A percentile compares a stretch with the other conserved stretches of the same genome.
These are phyloP conservation scores for Phaeoacremonium minimum DNA, from an alignment of 2,329 filamentous ascomycete genomes.

Conservation along the genomic window DNA sequence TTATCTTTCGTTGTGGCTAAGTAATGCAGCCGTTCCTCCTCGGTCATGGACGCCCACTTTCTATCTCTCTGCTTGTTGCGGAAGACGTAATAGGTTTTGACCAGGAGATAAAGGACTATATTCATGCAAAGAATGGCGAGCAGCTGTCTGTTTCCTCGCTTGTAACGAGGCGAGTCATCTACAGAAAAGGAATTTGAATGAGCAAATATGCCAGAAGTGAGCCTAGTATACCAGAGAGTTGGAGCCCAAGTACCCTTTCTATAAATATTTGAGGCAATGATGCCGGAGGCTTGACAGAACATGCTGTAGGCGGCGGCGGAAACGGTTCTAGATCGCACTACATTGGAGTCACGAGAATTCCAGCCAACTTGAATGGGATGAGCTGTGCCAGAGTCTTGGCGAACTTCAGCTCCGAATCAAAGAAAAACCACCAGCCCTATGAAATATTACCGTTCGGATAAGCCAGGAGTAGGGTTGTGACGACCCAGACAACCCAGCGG, in stretches of 20 bases:
- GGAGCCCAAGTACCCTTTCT: constrained; percentile 18
- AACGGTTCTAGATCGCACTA: constrained; percentile 57
- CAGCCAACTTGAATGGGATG: constrained; percentile 45
- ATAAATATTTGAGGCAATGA: constrained; percentile 36
- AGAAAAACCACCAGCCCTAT: too few relatives aligned
- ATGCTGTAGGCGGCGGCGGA: constrained; percentile 62
- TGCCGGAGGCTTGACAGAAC: constrained; percentile 36
- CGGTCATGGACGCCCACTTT: constrained; percentile 11
- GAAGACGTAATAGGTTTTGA: constrained; percentile 21
- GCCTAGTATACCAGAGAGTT: too few relatives aligned
- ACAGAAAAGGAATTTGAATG: neutral
- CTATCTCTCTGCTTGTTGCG: constrained; percentile 14
- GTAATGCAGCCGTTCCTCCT: constrained; percentile 32
- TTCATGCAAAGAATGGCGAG: constrained; percentile 39
- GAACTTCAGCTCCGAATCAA: too few relatives aligned
- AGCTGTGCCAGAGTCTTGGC: too few relatives aligned
- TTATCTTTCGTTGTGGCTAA: constrained; percentile 32
- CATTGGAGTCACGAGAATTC: constrained; percentile 54
- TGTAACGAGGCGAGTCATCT: constrained; percentile 41
- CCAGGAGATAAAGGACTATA: constrained; percentile 19
- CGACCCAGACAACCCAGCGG: constrained; percentile 34
- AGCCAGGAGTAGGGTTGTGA: constrained; percentile 34
- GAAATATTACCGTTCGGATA: too few relatives aligned
- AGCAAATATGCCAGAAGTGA: too few relatives aligned
- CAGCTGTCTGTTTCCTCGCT: constrained; percentile 48